phyloP scores from a whole-genome alignment of 192 early-diverging fungal species.

The Backusella macrospora region DNA sequence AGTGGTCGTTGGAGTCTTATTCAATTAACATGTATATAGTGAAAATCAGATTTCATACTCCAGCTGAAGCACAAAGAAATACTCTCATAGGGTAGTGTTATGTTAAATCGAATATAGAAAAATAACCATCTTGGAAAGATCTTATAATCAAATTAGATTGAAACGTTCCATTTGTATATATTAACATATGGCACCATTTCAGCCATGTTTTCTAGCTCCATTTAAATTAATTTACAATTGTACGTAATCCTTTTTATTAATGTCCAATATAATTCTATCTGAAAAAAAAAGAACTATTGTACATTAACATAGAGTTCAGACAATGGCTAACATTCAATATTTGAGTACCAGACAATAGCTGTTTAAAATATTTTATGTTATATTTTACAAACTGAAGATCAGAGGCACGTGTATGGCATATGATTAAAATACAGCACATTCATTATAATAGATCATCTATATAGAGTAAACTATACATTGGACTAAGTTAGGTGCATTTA shows the following conservation, averaged over 20 bases:
- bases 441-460: not conserved
- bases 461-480: not conserved
- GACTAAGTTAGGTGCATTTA: not conserved
- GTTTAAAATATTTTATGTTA: constrained; percentile 7
- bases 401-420: not conserved
- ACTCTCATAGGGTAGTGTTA: not conserved
- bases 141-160: not conserved
- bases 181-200: not conserved
- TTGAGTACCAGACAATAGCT: constrained; percentile 1
- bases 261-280: not conserved
- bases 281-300: not conserved
- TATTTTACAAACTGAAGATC: not conserved
- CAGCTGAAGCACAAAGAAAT: not conserved
- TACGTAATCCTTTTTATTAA: constrained; percentile 8
- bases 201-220: constrained; percentile 1
- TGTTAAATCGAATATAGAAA: not conserved
- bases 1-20: not conserved
- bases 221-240: not conserved
- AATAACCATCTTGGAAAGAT: not conserved
- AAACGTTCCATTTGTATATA: not conserved
- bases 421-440: not conserved
- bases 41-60: not conserved
- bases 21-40: not conserved
- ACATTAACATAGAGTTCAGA: not conserved
- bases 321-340: not conserved